Base-by-base conservation (phyloP, 345 rosid species). In the Pelargonium nanum region DNA sequence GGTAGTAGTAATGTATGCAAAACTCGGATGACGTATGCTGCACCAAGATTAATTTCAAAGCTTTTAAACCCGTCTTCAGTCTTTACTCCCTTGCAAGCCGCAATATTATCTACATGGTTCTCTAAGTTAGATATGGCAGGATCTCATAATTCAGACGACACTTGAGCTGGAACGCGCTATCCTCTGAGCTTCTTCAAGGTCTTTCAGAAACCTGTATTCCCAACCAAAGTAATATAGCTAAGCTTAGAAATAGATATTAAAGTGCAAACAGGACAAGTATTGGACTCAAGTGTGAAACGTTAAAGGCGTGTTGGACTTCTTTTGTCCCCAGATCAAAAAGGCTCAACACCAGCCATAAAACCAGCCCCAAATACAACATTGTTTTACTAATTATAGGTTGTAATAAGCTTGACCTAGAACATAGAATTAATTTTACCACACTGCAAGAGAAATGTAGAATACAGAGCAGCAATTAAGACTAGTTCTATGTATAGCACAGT, bases 121-220 rank as follows among this genome's bases (percentile, higher is more conserved):
- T 62, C 60, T 22, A 23, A 59, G 34, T 62, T 30, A 28, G 4
- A 1, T 51, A 26, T 53, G n/a, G n/a, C n/a, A n/a, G 19, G 5
- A 50, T 53, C 61, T 40, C 55, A 22, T 19, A 28, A 60, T 68
- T 85, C 76, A 86, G 65, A 84, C 80, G 48, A 77, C 69, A 60
- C 56, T 80, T 68, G 72, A 60, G 75, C 83, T 81, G 69, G 80
- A 74, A 63, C 77, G 78, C 62, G 91, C 70, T 63, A 80, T 71
- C 73, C 86, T 80, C 65, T 84, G 94, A 32, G 94, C 97, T 70
- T 84, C 97, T 76, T 84, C 94, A 20, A 84, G 79, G 74, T 93
- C 91, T 76, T 79, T 93, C 60, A 87, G 68, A 67, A 93, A 87
- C 72, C 99, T 93, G 84, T 71, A 52, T 26, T 52, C 26, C 12